Evolutionary conservation across 306 rosid species (phyloP).

Genomic region (Pyrus pyrifolia): DNA sequence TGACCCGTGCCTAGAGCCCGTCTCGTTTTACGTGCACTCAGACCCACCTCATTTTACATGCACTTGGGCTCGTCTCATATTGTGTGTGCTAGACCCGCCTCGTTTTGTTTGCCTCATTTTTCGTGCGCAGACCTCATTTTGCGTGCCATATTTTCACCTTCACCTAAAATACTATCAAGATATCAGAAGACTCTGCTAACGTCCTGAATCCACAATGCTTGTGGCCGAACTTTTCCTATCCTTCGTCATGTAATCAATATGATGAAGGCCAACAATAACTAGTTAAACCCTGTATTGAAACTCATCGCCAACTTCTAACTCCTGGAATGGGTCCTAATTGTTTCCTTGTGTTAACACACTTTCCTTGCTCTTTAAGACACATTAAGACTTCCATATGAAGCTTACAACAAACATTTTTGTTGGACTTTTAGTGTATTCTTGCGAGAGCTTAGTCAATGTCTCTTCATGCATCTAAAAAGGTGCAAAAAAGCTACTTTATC

Average conservation of each 20-base stretch:
- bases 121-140: no score
- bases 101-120: no score
- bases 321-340: conserved; percentile 25
- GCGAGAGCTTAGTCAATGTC: not conserved
- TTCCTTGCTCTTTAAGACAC: not conserved
- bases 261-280: conserved; percentile 37
- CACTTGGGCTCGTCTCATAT: no score
- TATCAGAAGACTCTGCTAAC: conserved; percentile 4
- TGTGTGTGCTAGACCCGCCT: no score
- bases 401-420: not conserved
- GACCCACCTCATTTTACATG: no score
- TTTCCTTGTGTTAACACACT: conserved; percentile 12
- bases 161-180: conserved; percentile 24
- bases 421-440: not conserved
- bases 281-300: conserved; percentile 29
- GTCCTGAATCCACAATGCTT: conserved; percentile 28
- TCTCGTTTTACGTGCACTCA: no score
- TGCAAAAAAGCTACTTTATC: no score
- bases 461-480: not conserved
- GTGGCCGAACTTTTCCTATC: conserved; percentile 22
- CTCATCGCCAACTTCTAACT: conserved; percentile 29
- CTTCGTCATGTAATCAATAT: conserved; percentile 27
- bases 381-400: not conserved
- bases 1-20: no score
- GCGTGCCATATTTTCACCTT: conserved; percentile 18